A percentile compares a stretch with the other conserved stretches of the same genome.
phyloP scores from a whole-genome alignment of 192 early-diverging fungal species.

The Backusella circina region DNA sequence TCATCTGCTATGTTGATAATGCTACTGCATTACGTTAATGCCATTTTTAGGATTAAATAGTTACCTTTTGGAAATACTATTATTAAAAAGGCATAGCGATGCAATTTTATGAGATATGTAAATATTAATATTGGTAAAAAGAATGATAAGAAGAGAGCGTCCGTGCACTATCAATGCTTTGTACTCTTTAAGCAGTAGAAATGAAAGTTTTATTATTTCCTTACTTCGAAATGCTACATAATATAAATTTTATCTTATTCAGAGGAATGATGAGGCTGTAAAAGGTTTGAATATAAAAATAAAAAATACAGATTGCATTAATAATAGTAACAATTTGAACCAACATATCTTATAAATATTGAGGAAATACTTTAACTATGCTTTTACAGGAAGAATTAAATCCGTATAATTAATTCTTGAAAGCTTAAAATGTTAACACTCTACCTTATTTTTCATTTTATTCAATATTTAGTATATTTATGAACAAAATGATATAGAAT shows the following conservation, averaged over 20 bases:
- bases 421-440: background rate
- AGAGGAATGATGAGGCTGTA: too few relatives aligned
- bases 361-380: background rate
- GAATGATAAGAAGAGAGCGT: background rate
- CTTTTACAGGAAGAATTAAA: background rate
- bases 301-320: too few relatives aligned
- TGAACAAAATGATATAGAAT: background rate
- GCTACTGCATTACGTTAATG: background rate
- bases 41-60: background rate
- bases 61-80: background rate
- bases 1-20: background rate
- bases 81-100: background rate
- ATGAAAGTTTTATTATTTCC: background rate
- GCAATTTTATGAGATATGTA: background rate
- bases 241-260: too few relatives aligned
- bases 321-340: too few relatives aligned
- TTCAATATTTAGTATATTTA: background rate
- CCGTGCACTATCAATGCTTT: background rate
- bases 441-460: background rate
- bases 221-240: background rate
- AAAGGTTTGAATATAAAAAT: too few relatives aligned
- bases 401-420: background rate
- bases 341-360: too few relatives aligned
- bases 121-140: background rate
- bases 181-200: background rate